A percentile compares a stretch with the other conserved stretches of the same genome.
phyloP scores from a whole-genome alignment of 2,329 filamentous ascomycete species.

The Fusarium oligoseptatum region DNA sequence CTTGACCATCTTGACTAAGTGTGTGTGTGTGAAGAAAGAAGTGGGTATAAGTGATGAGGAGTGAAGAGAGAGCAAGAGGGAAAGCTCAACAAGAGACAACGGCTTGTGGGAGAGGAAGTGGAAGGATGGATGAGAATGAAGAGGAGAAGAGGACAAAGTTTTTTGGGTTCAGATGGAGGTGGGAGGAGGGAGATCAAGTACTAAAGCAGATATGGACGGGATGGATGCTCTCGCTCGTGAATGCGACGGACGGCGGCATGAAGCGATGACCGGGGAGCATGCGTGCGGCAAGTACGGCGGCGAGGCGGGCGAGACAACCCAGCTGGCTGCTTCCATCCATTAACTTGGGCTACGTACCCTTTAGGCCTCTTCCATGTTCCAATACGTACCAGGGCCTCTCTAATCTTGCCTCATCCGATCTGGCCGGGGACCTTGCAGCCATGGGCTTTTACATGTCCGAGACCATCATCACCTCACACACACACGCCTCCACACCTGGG shows the following conservation, averaged over 20 bases:
- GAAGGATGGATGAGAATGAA: background rate
- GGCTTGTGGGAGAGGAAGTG: slow-evolving; percentile 6
- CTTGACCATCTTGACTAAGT: slow-evolving; percentile 67
- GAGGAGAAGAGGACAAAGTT: slow-evolving; percentile 19
- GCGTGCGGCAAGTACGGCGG: slow-evolving; percentile 31
- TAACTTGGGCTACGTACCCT: slow-evolving; percentile 14
- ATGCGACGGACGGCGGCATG: slow-evolving; percentile 28
- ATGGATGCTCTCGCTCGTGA: slow-evolving; percentile 28
- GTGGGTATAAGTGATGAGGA: slow-evolving; percentile 23
- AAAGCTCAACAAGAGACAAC: slow-evolving; percentile 1
- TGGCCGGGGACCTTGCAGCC: slow-evolving; percentile 19
- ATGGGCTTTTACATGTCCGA: slow-evolving; percentile 37
- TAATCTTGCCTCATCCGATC: slow-evolving; percentile 21
- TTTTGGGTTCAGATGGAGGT: slow-evolving; percentile 29
- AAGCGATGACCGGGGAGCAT: slow-evolving; percentile 24
- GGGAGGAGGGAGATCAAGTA: slow-evolving; percentile 42
- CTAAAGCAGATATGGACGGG: slow-evolving; percentile 14
- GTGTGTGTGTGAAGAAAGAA: slow-evolving; percentile 27
- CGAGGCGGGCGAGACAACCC: slow-evolving; percentile 11
- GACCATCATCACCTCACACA: slow-evolving; percentile 19
- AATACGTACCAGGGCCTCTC: slow-evolving; percentile 1
- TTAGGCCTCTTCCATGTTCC: slow-evolving; percentile 21
- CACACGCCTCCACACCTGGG: background rate
- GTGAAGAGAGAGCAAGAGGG: slow-evolving; percentile 14
- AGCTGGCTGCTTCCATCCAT: background rate